Evolutionary conservation across 2,329 filamentous ascomycete species (phyloP), one percentile per base, ranked within the genome.

Genomic region (Verticillium tricorpus): DNA sequence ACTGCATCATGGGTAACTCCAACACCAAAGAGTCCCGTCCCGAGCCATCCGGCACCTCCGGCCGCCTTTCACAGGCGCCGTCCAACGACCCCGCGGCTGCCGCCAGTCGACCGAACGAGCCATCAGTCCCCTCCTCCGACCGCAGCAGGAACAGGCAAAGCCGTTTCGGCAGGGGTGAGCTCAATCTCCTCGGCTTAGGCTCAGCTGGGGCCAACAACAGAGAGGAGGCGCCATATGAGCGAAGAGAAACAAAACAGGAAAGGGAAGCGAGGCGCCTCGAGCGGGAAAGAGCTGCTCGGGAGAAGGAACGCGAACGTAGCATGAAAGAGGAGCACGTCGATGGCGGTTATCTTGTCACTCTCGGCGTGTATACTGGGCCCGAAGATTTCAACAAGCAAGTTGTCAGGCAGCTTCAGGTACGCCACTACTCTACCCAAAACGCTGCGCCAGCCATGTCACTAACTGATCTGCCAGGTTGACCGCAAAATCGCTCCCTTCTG

Each of bases 381-480:
- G 95, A 99, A 76, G 95, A 99, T 76, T 99, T 94, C 73, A 96
- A 87, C 80, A 98, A 98, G 75, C 79, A 85, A 19, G 81, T 92
- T 57, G 94, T 98, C 61, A 87, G 95, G 67, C 93, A 97, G 73
- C 79, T 99, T 61, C 94, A 95, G 89, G 93, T 96, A 52, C 6
- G n/a, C 12, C 52, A 12, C 19, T 54, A 31, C 57, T 55, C 17
- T 25, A n/a, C 12, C 14, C 58, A 28, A 35, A 28, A 32, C 6
- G 37, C 58, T 39, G 31, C 15, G n/a, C 17, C 25, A 32, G 54
- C 8, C 39, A 22, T 58, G 17, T 64, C 71, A 50, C 70, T 60
- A 58, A 45, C 58, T 35, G 35, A 67, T 67, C 63, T 37, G 64
- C 55, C 65, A 98, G 94, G 93, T 99, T 73, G 95, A 99, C 76